Base-by-base conservation (phyloP, 2,329 filamentous ascomycete species). In the Epichloe coenophiala region DNA sequence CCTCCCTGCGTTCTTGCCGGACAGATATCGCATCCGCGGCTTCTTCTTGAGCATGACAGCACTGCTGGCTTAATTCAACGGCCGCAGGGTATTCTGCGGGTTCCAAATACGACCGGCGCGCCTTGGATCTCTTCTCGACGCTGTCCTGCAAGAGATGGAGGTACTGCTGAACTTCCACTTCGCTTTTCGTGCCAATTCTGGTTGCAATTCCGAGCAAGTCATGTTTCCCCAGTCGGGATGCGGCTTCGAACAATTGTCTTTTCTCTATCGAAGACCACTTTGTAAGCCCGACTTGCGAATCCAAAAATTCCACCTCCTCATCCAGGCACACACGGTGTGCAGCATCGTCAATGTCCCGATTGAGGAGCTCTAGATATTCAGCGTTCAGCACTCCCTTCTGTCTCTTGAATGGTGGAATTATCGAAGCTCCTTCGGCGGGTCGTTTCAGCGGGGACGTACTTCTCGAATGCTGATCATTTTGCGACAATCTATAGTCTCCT, bases 221-320 rank as follows among this genome's bases (percentile, higher is more conserved):
- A 57, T 80, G 75, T 48, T 70, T 75, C 0, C 88, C 88, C 2
- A 84, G 72, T 0, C 77, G 77, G 1, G 75, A 71, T 3, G 94
- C 64, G 0, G 78, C 75, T 13, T 76, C 70, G 62, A 88, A 95
- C 52, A 95, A 77, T 0, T 70, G 57, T 1, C 75, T 69, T 61
- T 95, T 95, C 60, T 96, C 90, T 1, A 68, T 58, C 0, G 75
- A 54, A 0, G 77, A 81, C 91, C 91, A 97, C 11, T 67, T 57
- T 1, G 82, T 80, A 27, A 80, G 72, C 21, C 88, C 89, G 47
- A 89, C 68, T 58, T 88, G 85, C 74, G 37, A 68, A 47, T 45
- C 63, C 52, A 67, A 59, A 51, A 74, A 60, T 15, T 65, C 53
- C 3, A 60, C 58, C 13, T 60, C 59, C 48, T 64, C 53, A 31